Evolutionary conservation across 768 basidiomycete genomes (phyloP).

Genomic region (Tulasnella sp.): DNA sequence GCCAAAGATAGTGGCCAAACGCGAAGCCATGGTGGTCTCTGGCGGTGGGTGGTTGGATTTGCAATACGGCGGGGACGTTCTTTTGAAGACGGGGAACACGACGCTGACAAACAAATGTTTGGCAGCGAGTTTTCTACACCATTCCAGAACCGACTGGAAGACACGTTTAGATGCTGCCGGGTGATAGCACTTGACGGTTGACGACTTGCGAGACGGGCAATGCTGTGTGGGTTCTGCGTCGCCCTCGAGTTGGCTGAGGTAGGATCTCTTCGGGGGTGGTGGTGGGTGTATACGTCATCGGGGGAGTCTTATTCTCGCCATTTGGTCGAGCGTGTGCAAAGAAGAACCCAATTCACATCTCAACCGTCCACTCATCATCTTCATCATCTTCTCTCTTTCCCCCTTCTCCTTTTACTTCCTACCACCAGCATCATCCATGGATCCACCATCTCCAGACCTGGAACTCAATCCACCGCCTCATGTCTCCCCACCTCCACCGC

Average conservation of each 20-base stretch:
- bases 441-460: conserved; percentile 23
- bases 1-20: conserved; percentile 89
- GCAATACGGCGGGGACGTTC: not conserved
- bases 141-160: not conserved
- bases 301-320: conserved; percentile 2
- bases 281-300: conserved; percentile 11
- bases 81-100: not conserved
- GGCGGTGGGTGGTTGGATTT: not conserved
- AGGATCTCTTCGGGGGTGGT: not conserved
- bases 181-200: not conserved
- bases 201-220: not conserved
- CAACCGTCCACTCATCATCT: conserved; percentile 13
- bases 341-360: conserved; percentile 13
- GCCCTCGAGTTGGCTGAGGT: not conserved
- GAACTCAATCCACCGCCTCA: conserved; percentile 23
- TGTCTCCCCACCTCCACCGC: conserved; percentile 29
- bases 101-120: conserved; percentile 7
- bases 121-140: not conserved
- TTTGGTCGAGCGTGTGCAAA: conserved; percentile 3
- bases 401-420: not conserved
- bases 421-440: conserved; percentile 9
- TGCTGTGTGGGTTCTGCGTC: not conserved
- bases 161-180: too few species aligned
- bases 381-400: conserved; percentile 1
- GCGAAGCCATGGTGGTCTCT: conserved; percentile 23